phyloP scores from a whole-genome alignment of 768 basidiomycete genomes.

The Mycena belliarum region DNA sequence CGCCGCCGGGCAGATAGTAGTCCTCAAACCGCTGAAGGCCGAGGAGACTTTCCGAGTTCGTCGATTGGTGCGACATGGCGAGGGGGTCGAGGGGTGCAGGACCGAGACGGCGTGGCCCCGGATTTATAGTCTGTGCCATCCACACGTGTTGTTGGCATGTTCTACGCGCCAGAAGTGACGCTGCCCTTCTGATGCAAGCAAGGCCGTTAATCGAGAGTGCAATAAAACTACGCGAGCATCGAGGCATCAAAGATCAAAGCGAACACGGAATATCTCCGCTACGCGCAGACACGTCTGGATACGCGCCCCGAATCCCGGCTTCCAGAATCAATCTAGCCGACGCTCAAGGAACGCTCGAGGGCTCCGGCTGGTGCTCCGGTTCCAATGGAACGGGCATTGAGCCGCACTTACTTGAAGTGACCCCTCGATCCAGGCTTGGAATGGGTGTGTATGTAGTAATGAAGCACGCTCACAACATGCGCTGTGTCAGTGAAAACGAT shows the following conservation, averaged over 20 bases:
- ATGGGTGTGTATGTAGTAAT: too few species aligned
- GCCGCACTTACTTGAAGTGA: too few species aligned
- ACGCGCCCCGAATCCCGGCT: neutral
- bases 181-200: constrained; percentile 12
- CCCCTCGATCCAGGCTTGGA: too few species aligned
- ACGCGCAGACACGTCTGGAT: too few species aligned
- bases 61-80: constrained; percentile 2
- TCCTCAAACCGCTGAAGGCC: constrained; percentile 30
- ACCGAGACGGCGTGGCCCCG: constrained; percentile 21
- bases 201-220: neutral
- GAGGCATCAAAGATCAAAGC: constrained; percentile 11
- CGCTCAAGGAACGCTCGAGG: too few species aligned
- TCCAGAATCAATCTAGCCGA: neutral
- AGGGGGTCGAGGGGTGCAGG: constrained; percentile 18
- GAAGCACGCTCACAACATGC: too few species aligned
- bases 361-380: too few species aligned
- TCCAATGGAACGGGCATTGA: too few species aligned
- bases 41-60: constrained; percentile 13
- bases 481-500: too few species aligned
- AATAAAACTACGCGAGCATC: constrained; percentile 17
- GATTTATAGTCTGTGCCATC: constrained; percentile 14
- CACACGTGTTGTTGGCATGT: constrained; percentile 41
- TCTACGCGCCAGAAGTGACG: constrained; percentile 21
- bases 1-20: constrained; percentile 47
- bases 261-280: too few species aligned